Evolutionary conservation across 2,329 filamentous ascomycete species (phyloP).

Genomic region (Arthrinium puccinioides): DNA sequence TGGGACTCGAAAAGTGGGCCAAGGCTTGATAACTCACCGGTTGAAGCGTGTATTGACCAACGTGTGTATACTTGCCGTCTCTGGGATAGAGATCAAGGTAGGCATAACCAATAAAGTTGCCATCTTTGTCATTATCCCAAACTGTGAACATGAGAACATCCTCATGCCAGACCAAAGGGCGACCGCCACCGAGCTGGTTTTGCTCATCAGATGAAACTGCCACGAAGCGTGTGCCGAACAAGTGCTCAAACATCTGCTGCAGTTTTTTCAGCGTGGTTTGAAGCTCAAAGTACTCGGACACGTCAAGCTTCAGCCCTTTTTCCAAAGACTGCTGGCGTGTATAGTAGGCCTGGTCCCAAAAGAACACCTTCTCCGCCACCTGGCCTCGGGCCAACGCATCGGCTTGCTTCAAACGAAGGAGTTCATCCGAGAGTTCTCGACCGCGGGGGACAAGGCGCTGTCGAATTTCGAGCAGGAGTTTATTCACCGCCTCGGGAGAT

Average conservation of each 20-base stretch:
- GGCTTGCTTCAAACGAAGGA: slow-evolving; percentile 66
- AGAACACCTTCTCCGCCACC: slow-evolving; percentile 55
- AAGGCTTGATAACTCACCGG: too few relatives aligned
- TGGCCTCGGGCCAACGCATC: slow-evolving; percentile 45
- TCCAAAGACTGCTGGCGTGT: slow-evolving; percentile 75
- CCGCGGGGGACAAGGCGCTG: slow-evolving; percentile 61
- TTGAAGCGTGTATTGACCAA: slow-evolving; percentile 72
- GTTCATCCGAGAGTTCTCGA: slow-evolving; percentile 58
- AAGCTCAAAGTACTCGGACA: slow-evolving; percentile 79
- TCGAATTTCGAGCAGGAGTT: slow-evolving; percentile 65
- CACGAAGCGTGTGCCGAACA: slow-evolving; percentile 76
- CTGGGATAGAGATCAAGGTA: slow-evolving; percentile 77
- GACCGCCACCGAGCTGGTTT: slow-evolving; percentile 57
- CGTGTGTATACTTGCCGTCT: slow-evolving; percentile 76
- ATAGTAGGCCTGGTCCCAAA: slow-evolving; percentile 79
- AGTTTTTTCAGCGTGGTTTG: slow-evolving; percentile 67
- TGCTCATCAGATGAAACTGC: too few relatives aligned
- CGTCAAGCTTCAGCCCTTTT: slow-evolving; percentile 71
- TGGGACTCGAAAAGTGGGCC: too few relatives aligned
- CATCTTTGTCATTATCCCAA: slow-evolving; percentile 69
- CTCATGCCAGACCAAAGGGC: slow-evolving; percentile 73
- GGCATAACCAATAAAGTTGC: slow-evolving; percentile 72
- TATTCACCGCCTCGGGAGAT: slow-evolving; percentile 61
- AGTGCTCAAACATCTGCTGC: slow-evolving; percentile 75
- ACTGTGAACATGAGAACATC: slow-evolving; percentile 79